These are phyloP conservation scores for Aspergillus sp. DNA, from an alignment of 2,329 filamentous ascomycete species.

Conservation along the genomic window DNA sequence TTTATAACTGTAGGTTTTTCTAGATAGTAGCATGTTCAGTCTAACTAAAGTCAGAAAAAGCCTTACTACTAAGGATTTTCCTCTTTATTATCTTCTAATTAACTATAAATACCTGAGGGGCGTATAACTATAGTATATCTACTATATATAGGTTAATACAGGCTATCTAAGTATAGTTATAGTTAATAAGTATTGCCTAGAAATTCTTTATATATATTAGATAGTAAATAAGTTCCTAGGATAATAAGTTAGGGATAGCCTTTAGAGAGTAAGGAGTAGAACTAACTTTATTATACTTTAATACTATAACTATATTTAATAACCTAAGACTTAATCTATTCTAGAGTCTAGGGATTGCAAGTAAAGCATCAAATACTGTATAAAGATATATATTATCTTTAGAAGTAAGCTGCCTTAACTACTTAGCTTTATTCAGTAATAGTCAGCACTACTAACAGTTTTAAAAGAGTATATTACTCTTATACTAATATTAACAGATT, in stretches of 20 bases:
- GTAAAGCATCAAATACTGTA: too few relatives aligned
- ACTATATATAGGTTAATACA: constrained; percentile 23
- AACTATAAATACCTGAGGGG: constrained; percentile 11
- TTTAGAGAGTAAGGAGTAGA: too few relatives aligned
- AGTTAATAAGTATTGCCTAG: constrained; percentile 21
- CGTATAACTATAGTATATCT: constrained; percentile 19
- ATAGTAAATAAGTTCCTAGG: constrained; percentile 23
- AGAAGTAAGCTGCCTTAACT: too few relatives aligned
- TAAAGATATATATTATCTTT: too few relatives aligned
- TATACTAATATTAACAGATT: not conserved
- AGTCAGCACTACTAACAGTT: too few relatives aligned
- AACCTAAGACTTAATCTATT: too few relatives aligned
- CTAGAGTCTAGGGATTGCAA: too few relatives aligned
- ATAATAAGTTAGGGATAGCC: too few relatives aligned
- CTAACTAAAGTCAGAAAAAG: constrained; percentile 18
- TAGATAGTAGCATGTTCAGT: too few relatives aligned
- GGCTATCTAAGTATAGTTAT: constrained; percentile 13
- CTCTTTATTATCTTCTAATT: constrained; percentile 14
- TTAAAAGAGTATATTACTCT: not conserved
- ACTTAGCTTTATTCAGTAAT: too few relatives aligned
- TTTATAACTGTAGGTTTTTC: constrained; percentile 5
- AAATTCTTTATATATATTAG: constrained; percentile 19
- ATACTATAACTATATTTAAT: too few relatives aligned
- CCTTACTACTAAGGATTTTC: constrained; percentile 17
- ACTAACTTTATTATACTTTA: too few relatives aligned